These are phyloP conservation scores for Ceratocystis harringtonii DNA, from an alignment of 2,329 filamentous ascomycete genomes.

Conservation along the genomic window DNA sequence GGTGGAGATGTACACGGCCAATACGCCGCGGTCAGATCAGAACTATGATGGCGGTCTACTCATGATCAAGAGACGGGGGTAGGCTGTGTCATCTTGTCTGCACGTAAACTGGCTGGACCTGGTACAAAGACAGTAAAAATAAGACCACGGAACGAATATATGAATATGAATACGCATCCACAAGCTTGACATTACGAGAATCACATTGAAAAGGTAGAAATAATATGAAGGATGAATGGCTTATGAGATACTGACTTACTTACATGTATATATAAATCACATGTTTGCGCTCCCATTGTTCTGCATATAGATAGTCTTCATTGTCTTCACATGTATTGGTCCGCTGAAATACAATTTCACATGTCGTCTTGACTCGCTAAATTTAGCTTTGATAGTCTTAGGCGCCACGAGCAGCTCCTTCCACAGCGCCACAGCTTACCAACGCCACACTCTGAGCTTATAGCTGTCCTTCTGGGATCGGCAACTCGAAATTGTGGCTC, in stretches of 20 bases:
- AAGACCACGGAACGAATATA: background rate
- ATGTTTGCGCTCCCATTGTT: background rate
- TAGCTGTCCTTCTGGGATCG: constrained; percentile 9
- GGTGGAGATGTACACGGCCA: background rate
- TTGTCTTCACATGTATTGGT: background rate
- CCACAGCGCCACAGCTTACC: background rate
- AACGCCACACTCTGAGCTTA: constrained; percentile 7
- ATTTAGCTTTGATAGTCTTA: background rate
- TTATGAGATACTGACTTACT: no score
- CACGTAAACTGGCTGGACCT: background rate
- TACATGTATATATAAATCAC: background rate
- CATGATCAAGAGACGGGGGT: background rate
- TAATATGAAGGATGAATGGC: no score
- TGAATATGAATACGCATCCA: background rate
- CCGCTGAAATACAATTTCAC: background rate
- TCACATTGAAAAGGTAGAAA: background rate
- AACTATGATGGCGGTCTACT: background rate
- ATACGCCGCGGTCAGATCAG: background rate
- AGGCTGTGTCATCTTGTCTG: background rate
- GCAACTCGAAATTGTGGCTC: background rate
- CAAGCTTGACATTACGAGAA: background rate
- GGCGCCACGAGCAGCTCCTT: background rate
- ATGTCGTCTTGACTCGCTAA: background rate
- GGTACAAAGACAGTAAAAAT: background rate
- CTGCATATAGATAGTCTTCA: no score